phyloP scores from a whole-genome alignment of 345 rosid species.

The Melaleuca alternifolia region DNA sequence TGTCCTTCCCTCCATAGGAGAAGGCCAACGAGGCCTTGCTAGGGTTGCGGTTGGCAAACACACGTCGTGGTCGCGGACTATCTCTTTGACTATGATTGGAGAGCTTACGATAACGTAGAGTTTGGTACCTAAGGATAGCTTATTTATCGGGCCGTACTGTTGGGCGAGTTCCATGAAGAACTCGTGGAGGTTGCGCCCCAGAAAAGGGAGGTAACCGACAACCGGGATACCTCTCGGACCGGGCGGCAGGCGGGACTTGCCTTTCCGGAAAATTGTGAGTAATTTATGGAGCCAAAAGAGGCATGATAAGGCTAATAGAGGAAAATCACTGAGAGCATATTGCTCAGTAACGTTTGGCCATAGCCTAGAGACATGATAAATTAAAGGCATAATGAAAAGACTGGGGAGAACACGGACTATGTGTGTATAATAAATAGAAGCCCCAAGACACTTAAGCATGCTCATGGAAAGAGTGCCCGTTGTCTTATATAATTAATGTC shows the following conservation, averaged over 20 bases:
- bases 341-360: background rate
- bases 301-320: background rate
- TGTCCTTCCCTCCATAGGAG: slow-evolving; percentile 19
- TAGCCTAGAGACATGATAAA: background rate
- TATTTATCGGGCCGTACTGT: slow-evolving; percentile 19
- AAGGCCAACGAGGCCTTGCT: background rate
- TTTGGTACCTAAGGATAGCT: slow-evolving; percentile 11
- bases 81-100: slow-evolving; percentile 11
- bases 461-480: background rate
- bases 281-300: background rate
- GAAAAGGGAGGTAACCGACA: slow-evolving; percentile 13
- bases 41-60: slow-evolving; percentile 11
- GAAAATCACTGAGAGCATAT: background rate
- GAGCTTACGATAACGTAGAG: slow-evolving; percentile 17
- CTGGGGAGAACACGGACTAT: too few relatives aligned
- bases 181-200: slow-evolving; percentile 14
- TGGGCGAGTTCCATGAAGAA: slow-evolving; percentile 5
- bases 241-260: background rate
- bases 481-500: background rate
- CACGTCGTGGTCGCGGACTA: slow-evolving; percentile 15
- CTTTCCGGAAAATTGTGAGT: background rate
- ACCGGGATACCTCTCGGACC: slow-evolving; percentile 1
- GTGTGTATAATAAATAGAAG: background rate
- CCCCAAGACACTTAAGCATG: background rate
- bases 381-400: background rate